These are phyloP conservation scores for Trichoderma koningii DNA, from an alignment of 2,329 filamentous ascomycete species.

Conservation along the genomic window DNA sequence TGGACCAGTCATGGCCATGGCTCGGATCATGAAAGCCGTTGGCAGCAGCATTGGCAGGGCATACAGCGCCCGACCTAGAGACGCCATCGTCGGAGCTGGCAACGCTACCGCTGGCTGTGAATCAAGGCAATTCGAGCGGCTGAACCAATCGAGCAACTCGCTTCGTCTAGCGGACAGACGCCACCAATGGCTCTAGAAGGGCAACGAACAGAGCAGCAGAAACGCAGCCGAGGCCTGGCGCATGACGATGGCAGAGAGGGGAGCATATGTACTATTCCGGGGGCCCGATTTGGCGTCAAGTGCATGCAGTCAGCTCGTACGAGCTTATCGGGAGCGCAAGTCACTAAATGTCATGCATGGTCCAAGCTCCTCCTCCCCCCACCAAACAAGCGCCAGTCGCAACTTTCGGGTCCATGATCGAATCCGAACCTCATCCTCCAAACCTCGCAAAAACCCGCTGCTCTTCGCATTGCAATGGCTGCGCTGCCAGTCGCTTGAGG, in stretches of 20 bases:
- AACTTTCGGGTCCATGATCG: constrained; percentile 17
- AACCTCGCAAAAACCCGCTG: background rate
- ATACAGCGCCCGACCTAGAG: constrained; percentile 14
- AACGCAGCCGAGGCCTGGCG: background rate
- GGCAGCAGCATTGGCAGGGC: constrained; percentile 25
- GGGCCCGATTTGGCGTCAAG: background rate
- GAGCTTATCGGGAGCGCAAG: constrained; percentile 6
- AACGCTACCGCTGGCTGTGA: background rate
- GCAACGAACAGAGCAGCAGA: background rate
- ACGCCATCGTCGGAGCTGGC: too few species aligned
- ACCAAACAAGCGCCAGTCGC: constrained; percentile 1
- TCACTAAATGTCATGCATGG: constrained; percentile 24
- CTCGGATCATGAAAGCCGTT: constrained; percentile 14
- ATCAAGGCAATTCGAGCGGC: background rate
- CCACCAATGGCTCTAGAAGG: background rate
- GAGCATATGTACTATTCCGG: background rate
- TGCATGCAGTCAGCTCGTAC: background rate
- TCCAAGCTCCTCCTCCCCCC: constrained; percentile 27
- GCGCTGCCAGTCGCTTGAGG: constrained; percentile 25
- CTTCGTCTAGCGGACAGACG: background rate
- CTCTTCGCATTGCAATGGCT: constrained; percentile 16
- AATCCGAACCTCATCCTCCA: constrained; percentile 24
- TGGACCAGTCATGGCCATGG: background rate
- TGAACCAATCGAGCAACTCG: background rate
- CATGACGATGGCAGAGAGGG: constrained; percentile 4